Evolutionary conservation across 441 rosid species (phyloP).

Genomic region (Croton laevigatus): DNA sequence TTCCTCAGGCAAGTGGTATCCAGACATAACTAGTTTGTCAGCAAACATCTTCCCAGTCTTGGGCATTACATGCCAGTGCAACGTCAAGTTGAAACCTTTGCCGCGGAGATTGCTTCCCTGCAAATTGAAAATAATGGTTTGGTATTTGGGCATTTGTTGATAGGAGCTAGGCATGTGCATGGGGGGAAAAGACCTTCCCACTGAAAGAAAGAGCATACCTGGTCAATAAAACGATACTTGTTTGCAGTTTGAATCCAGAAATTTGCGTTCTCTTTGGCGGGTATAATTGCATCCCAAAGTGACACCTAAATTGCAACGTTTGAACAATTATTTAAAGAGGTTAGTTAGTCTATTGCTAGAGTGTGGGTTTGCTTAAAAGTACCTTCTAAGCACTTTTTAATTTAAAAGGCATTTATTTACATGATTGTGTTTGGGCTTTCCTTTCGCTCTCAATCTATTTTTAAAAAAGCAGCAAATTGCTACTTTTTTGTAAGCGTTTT

Average conservation of each 20-base stretch:
- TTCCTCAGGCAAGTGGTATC: slow-evolving; percentile 76
- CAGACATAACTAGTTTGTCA: slow-evolving; percentile 73
- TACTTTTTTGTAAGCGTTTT: too few species aligned
- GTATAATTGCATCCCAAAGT: slow-evolving; percentile 92
- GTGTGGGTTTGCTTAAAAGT: too few species aligned
- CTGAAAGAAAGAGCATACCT: slow-evolving; percentile 41
- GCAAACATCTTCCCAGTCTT: slow-evolving; percentile 96
- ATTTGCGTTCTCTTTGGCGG: slow-evolving; percentile 67
- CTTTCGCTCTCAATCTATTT: too few species aligned
- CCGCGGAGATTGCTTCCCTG: slow-evolving; percentile 92
- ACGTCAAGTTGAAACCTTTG: slow-evolving; percentile 85
- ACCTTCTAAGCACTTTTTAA: too few species aligned
- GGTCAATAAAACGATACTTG: slow-evolving; percentile 82
- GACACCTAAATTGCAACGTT: slow-evolving; percentile 51
- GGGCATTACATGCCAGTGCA: slow-evolving; percentile 99
- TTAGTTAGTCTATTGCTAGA: too few species aligned
- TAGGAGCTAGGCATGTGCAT: not conserved
- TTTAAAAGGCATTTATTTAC: too few species aligned
- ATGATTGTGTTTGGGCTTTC: too few species aligned
- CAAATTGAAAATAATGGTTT: slow-evolving; percentile 17
- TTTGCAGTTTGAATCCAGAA: slow-evolving; percentile 66
- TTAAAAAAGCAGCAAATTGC: too few species aligned
- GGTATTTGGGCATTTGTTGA: slow-evolving; percentile 4
- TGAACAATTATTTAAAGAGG: not conserved
- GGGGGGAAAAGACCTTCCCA: not conserved